phyloP scores from a whole-genome alignment of 1,284 basidiomycete genomes.

The Cryptococcus sp. region DNA sequence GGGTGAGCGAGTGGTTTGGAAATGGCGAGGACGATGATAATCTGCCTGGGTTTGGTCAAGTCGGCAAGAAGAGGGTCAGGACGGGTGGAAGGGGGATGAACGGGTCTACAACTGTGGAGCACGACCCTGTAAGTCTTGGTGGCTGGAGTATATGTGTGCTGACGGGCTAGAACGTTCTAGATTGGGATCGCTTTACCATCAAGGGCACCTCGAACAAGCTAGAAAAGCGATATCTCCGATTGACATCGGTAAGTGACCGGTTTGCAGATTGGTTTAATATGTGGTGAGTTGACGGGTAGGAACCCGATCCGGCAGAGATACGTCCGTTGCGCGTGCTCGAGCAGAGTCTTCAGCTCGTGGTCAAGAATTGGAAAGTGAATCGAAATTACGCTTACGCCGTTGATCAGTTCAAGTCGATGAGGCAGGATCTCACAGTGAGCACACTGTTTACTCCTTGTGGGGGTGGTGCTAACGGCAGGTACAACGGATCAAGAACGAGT shows the following conservation, averaged over 20 bases:
- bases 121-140: conserved; percentile 48
- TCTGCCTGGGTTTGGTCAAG: conserved; percentile 16
- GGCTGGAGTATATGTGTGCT: not conserved
- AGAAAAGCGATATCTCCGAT: conserved; percentile 92
- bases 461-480: conserved; percentile 56
- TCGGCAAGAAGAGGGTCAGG: conserved; percentile 37
- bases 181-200: conserved; percentile 95
- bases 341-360: conserved; percentile 79
- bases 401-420: conserved; percentile 95
- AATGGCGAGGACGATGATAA: conserved; percentile 16
- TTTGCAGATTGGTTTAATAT: too few relatives aligned
- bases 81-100: conserved; percentile 32
- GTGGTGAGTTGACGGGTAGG: conserved; percentile 54
- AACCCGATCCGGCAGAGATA: conserved; percentile 90
- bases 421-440: conserved; percentile 93
- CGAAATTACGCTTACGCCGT: conserved; percentile 83
- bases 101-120: conserved; percentile 34
- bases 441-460: conserved; percentile 11
- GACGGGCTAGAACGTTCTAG: conserved; percentile 76
- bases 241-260: conserved; percentile 71
- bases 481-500: conserved; percentile 98
- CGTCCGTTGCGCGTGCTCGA: conserved; percentile 80
- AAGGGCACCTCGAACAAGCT: conserved; percentile 82
- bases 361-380: conserved; percentile 80
- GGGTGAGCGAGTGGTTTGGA: conserved; percentile 22